phyloP scores from a whole-genome alignment of 768 basidiomycete genomes.

The Mycena latifolia region DNA sequence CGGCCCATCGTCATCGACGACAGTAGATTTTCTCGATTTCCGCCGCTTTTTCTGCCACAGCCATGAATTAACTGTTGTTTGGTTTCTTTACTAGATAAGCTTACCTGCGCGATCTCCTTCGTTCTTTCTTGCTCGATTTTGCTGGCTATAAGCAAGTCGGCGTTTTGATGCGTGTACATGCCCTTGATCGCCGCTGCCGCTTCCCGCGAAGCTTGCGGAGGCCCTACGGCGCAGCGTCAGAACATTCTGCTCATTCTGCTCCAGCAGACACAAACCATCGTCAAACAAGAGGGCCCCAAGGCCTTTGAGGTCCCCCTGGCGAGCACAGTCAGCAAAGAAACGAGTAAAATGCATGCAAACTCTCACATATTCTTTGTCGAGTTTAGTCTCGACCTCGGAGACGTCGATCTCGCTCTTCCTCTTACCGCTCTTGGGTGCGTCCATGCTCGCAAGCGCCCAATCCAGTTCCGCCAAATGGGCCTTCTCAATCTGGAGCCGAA shows the following conservation, averaged over 20 bases:
- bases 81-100: slow-evolving; percentile 13
- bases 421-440: slow-evolving; percentile 51
- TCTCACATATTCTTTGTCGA: slow-evolving; percentile 57
- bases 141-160: slow-evolving; percentile 75
- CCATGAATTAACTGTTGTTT: not conserved
- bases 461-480: slow-evolving; percentile 81
- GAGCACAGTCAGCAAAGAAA: not conserved
- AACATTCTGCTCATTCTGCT: not conserved
- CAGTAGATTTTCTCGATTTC: slow-evolving; percentile 34
- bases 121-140: slow-evolving; percentile 76
- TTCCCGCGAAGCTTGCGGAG: slow-evolving; percentile 44
- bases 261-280: slow-evolving; percentile 59
- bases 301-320: slow-evolving; percentile 67
- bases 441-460: slow-evolving; percentile 83
- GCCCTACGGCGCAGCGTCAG: slow-evolving; percentile 46
- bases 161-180: slow-evolving; percentile 81
- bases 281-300: slow-evolving; percentile 78
- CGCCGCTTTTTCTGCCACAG: slow-evolving; percentile 47
- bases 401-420: slow-evolving; percentile 55
- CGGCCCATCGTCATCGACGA: not conserved
- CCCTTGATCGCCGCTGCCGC: slow-evolving; percentile 68
- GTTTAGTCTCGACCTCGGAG: slow-evolving; percentile 56
- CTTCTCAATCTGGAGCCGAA: slow-evolving; percentile 74
- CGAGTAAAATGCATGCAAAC: no score
- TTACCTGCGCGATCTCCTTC: slow-evolving; percentile 64